Conservation (phyloP, 164 flowering plant species). For the Aristolochia californica region DNA sequence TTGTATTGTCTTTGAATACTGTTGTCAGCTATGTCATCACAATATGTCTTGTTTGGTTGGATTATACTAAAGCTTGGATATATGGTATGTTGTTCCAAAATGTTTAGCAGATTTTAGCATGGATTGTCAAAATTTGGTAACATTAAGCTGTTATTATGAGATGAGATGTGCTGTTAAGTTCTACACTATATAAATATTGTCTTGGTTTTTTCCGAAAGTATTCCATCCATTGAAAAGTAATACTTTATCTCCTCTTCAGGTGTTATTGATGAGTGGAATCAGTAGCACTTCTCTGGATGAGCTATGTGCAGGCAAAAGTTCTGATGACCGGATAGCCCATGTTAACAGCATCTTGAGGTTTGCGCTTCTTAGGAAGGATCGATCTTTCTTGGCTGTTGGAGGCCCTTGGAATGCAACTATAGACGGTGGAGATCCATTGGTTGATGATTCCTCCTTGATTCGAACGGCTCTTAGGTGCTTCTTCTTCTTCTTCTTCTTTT, state of each 20-base stretch:
- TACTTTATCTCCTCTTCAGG: conserved; percentile 22
- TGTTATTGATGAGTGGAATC: conserved; percentile 90
- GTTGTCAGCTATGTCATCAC: no score
- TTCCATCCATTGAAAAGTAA: no score
- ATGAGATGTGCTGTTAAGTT: no score
- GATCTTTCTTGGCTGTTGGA: conserved; percentile 69
- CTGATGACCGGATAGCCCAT: conserved; percentile 66
- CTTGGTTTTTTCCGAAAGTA: no score
- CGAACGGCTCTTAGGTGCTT: conserved; percentile 60
- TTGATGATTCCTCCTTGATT: conserved; percentile 58
- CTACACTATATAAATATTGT: no score
- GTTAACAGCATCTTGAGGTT: conserved; percentile 77
- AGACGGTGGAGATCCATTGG: conserved; percentile 65
- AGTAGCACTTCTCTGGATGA: conserved; percentile 70
- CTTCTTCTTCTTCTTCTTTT: background rate
- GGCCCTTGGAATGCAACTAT: conserved; percentile 59
- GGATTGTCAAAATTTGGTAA: no score
- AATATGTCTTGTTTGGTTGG: no score
- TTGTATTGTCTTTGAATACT: no score
- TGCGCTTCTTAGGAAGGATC: conserved; percentile 60
- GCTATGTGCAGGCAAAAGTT: conserved; percentile 56
- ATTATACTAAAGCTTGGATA: no score
- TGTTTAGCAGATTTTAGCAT: no score
- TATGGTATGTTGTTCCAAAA: no score
- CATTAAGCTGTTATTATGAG: no score